Percentiles rank a stretch among this genome's conserved stretches.
phyloP scores from a whole-genome alignment of 2,329 filamentous ascomycete genomes.

The Allantophomopsis cytisporea region DNA sequence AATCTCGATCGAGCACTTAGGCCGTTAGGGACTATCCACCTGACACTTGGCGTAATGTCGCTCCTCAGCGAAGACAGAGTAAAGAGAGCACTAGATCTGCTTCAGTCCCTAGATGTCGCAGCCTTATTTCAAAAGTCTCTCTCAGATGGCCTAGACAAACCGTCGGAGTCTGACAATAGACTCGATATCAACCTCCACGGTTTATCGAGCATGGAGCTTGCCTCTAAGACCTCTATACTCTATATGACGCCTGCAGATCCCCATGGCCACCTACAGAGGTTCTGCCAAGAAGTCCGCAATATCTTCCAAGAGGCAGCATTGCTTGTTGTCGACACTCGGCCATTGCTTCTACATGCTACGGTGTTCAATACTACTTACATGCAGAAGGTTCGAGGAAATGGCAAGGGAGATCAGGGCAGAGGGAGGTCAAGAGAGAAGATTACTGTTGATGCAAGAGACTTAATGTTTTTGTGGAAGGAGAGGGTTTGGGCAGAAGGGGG shows the following conservation, averaged over 20 bases:
- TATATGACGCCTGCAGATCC: conserved; percentile 48
- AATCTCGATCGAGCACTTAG: conserved; percentile 29
- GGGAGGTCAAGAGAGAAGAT: too few relatives aligned
- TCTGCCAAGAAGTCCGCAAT: conserved; percentile 41
- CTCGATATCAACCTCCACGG: conserved; percentile 35
- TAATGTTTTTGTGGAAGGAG: too few relatives aligned
- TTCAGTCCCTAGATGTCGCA: conserved; percentile 29
- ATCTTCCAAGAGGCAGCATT: conserved; percentile 41
- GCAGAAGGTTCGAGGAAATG: conserved; percentile 7
- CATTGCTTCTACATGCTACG: conserved; percentile 70
- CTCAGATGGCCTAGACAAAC: conserved; percentile 19
- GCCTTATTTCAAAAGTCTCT: conserved; percentile 25
- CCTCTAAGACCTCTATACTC: conserved; percentile 42
- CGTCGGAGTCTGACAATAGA: conserved; percentile 19
- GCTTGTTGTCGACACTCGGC: conserved; percentile 42
- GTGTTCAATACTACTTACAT: conserved; percentile 77
- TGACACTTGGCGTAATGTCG: conserved; percentile 80
- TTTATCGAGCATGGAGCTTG: conserved; percentile 46
- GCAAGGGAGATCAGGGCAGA: conserved; percentile 6
- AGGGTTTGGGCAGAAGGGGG: too few relatives aligned
- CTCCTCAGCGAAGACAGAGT: conserved; percentile 38
- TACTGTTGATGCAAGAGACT: too few relatives aligned
- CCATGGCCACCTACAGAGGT: conserved; percentile 31
- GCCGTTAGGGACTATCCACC: conserved; percentile 67
- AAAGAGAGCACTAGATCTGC: conserved; percentile 26